These are phyloP conservation scores for Cercospora canescens DNA, from an alignment of 2,329 filamentous ascomycete genomes.

Conservation along the genomic window DNA sequence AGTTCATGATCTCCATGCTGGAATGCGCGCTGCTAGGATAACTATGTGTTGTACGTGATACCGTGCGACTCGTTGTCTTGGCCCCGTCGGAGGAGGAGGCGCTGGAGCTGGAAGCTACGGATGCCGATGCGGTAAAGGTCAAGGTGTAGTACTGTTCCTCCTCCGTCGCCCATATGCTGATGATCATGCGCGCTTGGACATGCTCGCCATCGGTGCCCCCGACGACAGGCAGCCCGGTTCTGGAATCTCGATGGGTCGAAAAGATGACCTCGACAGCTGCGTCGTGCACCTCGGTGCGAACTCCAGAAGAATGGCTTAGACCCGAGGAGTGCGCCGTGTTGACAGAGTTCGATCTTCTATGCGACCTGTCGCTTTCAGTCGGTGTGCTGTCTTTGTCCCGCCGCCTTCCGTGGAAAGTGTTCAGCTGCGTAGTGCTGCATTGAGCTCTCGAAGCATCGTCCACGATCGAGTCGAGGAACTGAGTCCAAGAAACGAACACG, in stretches of 20 bases:
- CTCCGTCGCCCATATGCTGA: conserved; percentile 72
- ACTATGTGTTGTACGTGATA: conserved; percentile 43
- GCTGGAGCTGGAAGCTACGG: conserved; percentile 16
- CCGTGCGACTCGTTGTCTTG: conserved; percentile 41
- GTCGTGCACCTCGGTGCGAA: conserved; percentile 53
- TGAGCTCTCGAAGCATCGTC: conserved; percentile 40
- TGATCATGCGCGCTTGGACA: conserved; percentile 70
- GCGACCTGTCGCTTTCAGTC: conserved; percentile 13
- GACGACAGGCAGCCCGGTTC: conserved; percentile 41
- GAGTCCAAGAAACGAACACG: conserved; percentile 54
- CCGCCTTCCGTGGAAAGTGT: conserved; percentile 25
- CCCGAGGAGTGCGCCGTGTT: conserved; percentile 8
- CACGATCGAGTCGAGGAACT: conserved; percentile 46
- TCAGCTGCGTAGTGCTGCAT: conserved; percentile 29
- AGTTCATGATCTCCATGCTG: conserved; percentile 36
- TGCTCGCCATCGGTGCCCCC: conserved; percentile 32
- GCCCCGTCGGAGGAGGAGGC: conserved; percentile 18
- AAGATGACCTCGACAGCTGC: conserved; percentile 69
- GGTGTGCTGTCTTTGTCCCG: conserved; percentile 26
- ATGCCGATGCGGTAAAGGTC: conserved; percentile 65
- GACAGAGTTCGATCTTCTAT: conserved; percentile 26
- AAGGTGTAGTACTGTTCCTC: conserved; percentile 70
- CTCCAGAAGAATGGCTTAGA: conserved; percentile 25
- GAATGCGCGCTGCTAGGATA: conserved; percentile 38
- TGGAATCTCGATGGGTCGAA: conserved; percentile 47